Evolutionary conservation across 768 basidiomycete genomes (phyloP), one percentile per base, ranked within the genome.

Genomic region (Pleurotus citrinopileatus): DNA sequence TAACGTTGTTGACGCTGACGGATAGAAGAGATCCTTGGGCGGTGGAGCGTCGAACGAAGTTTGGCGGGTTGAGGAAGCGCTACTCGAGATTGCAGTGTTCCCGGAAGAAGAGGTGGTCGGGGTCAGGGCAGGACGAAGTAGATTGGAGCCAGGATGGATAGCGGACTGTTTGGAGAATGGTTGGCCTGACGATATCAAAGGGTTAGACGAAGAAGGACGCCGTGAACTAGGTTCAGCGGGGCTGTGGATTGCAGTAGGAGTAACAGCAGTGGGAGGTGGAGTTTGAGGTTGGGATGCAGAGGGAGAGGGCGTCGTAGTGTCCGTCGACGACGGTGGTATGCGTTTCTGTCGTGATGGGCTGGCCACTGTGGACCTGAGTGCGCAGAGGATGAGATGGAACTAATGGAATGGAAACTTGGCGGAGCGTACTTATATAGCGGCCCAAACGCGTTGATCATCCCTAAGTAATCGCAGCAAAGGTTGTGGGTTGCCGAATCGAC

Each of bases 401-500:
- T 1, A 40, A 38, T 20, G n/a, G 36, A 4, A 55, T 44, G 37
- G 50, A 3, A 23, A 42, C 19, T 13, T 22, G 45, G 22, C 28
- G 15, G 25, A 46, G 50, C 73, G 27, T 63, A 94, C 95, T 81
- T 86, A 75, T 95, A 98, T 26, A 98, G 66, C 13, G 87, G 82
- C 38, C 89, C 86, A 59, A 97, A 94, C 1, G 91, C 83, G 59
- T 86, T 89, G 52, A 96, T 78, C 77, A 91, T 92, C 54, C 84
- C 84, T 20, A 98, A 75, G 63, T 94, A 98, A 63, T 98, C 94
- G 58, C 89, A 93, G 63, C 92, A 95, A 17, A 96, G 77, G 57
- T 87, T 91, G 63, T 94, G 87, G 0, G 91, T 94, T 3, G 86
- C 85, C 54, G 86, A 80, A 65, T 98, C 94, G 23, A 96, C 90